A percentile compares a stretch with the other conserved stretches of the same genome.
Conservation (phyloP, 805 yeast genomes). For the Wickerhamiella vanderwaltii region DNA sequence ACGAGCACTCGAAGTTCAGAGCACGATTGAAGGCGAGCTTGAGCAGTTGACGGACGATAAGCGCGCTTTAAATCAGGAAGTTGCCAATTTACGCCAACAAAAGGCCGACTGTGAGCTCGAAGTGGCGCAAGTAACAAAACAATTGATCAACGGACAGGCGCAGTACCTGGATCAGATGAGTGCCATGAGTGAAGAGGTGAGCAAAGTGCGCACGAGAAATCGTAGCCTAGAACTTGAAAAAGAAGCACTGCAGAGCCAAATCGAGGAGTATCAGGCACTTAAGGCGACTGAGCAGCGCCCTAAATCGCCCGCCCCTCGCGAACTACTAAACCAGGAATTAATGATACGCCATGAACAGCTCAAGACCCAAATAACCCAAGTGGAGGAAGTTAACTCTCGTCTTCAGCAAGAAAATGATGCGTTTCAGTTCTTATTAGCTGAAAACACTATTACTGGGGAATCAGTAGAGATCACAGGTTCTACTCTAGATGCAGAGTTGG, state of each 20-base stretch:
- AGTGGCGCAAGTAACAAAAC: conserved; percentile 23
- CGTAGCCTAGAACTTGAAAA: conserved; percentile 4
- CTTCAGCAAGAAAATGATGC: conserved; percentile 28
- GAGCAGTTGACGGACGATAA: conserved; percentile 17
- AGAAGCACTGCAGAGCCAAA: background rate
- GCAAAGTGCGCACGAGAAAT: conserved; percentile 13
- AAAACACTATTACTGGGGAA: conserved; percentile 24
- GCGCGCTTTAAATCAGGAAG: conserved; percentile 17
- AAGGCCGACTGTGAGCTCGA: conserved; percentile 17
- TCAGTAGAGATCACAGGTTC: conserved; percentile 3
- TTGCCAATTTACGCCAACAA: background rate
- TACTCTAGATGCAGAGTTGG: conserved; percentile 14
- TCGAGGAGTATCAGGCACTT: conserved; percentile 6
- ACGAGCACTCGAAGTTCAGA: conserved; percentile 15
- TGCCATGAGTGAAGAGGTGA: conserved; percentile 18
- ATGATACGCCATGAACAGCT: conserved; percentile 21
- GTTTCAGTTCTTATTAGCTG: conserved; percentile 27
- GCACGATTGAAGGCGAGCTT: conserved; percentile 21
- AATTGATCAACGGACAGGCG: conserved; percentile 23
- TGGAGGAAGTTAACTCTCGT: conserved; percentile 46
- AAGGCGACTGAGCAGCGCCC: conserved; percentile 1
- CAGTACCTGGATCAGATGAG: conserved; percentile 19
- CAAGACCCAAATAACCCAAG: conserved; percentile 35
- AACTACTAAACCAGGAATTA: conserved; percentile 25
- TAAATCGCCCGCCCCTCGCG: conserved; percentile 3